Evolutionary conservation across 805 yeast species (phyloP), one percentile per base, ranked within the genome.

Genomic region (Ogataea siamensis): DNA sequence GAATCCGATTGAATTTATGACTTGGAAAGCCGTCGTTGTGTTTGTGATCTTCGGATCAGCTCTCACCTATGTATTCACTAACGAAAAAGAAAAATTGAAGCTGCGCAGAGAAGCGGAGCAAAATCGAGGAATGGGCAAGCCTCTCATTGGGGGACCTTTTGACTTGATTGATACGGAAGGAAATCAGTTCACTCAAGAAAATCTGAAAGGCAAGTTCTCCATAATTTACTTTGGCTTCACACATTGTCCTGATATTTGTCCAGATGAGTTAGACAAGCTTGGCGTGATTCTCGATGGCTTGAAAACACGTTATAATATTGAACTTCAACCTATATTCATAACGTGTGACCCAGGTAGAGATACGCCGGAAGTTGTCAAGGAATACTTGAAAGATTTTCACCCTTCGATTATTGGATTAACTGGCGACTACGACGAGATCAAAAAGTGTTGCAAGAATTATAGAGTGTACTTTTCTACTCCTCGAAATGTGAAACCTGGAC

Each of bases 391-490:
- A 16, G 99, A 93, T 55, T 93, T 93, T 76, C 96, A 93, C 57
- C 87, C 89, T 2, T 79, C 78, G 28, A 85, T 93, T 35, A 69
- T 87, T 40, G 99, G 99, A 0, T 73, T 93, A 45, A 93, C 98
- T 0, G 99, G 99, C 28, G 70, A 84, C 11, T 91, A 87, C 59
- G 93, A 87, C 21, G 81, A 82, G 43, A 78, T 93, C 43, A 91
- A 88, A 63, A 72, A 74, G 46, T 75, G 82, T 37, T 93, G 99
- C 68, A 93, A 88, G 63, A 78, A 80, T 50, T 93, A 80, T 65
- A 74, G 99, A 50, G 99, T 93, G 10, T 93, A 93, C 63, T 93
- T 93, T 63, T 87, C 96, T n/a, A 93, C 99, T 1, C 99, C 99
- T 3, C 85, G 89, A 17, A 78, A 87, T 57, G 83, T 93, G 32